Evolutionary conservation across 179 eudicot genomes (phyloP), one percentile per base, ranked within the genome.

Genomic region (Silene vulgaris): DNA sequence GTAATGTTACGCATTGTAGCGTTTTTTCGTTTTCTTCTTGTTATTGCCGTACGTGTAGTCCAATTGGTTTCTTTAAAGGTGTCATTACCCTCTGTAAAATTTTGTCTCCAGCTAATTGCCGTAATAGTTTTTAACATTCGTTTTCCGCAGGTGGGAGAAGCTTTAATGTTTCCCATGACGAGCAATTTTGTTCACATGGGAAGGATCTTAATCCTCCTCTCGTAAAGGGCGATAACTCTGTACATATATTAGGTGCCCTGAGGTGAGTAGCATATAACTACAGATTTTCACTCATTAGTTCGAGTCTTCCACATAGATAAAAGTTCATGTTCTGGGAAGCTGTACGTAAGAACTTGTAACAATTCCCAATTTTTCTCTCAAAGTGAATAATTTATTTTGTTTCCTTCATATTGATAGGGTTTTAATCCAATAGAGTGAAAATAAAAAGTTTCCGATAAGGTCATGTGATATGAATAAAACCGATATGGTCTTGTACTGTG

Each of bases 131-230:
- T 14, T 16, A 23, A 40, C 69, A 23, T 64, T 40, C 52, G 45
- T 65, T 6, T 65, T 60, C 71, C 20, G 54, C 81, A 81, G 84
- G 84, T 65, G 81, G 71, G 75, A 65, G 64, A 69, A 74, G 63
- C 56, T 12, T 6, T 50, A 14, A 50, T 50, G 16, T 11, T 50
- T 50, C 56, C 56, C 56, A 9, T 50, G 56, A 50, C 13, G 56
- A 50, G 16, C n/a, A 50, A 50, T 50, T 50, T 50, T 50, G n/a
- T 50, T 50, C 56, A 50, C 56, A 50, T 50, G 56, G 56, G 13
- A 50, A 16, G 16, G 74, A 70, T 69, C 52, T 48, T 74, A 71
- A 75, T 54, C 29, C 54, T 76, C 76, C 43, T 78, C 67, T 35
- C 74, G 32, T 56, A 71, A 70, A 50, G 75, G 80, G 81, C 78